Evolutionary conservation across 2,329 filamentous ascomycete genomes (phyloP).

Genomic region (Helicocarpus griseus): DNA sequence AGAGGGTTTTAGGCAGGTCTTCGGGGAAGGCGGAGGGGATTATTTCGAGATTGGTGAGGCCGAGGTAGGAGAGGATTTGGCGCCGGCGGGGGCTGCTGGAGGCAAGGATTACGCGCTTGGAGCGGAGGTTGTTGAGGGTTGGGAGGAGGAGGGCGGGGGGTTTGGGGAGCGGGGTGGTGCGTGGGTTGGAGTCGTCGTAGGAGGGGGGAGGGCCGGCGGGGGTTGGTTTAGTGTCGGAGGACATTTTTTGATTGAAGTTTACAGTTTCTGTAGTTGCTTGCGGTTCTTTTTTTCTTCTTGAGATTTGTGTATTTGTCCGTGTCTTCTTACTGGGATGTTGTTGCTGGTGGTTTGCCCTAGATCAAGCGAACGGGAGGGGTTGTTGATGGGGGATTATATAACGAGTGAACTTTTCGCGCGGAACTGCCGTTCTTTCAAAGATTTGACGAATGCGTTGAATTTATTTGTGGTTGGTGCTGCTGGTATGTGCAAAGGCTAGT

Average conservation of each 20-base stretch:
- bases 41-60: conserved; percentile 73
- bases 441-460: too few relatives aligned
- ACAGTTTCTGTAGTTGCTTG: background rate
- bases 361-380: too few relatives aligned
- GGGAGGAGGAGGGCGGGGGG: conserved; percentile 64
- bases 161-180: conserved; percentile 22
- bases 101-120: conserved; percentile 77
- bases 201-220: background rate
- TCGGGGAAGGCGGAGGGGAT: conserved; percentile 75
- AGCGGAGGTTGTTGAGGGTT: conserved; percentile 64
- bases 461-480: too few relatives aligned
- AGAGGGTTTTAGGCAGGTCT: conserved; percentile 69
- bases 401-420: too few relatives aligned
- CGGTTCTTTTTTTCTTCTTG: background rate
- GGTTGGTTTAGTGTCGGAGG: conserved; percentile 1
- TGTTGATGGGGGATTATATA: too few relatives aligned
- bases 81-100: conserved; percentile 79
- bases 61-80: conserved; percentile 68
- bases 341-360: background rate
- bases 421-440: too few relatives aligned
- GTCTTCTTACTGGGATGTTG: background rate
- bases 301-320: background rate
- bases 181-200: conserved; percentile 1
- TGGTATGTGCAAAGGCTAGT: too few relatives aligned
- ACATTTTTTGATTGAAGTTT: too few relatives aligned